phyloP scores from a whole-genome alignment of 805 yeast species.

The Naumovozyma castellii region DNA sequence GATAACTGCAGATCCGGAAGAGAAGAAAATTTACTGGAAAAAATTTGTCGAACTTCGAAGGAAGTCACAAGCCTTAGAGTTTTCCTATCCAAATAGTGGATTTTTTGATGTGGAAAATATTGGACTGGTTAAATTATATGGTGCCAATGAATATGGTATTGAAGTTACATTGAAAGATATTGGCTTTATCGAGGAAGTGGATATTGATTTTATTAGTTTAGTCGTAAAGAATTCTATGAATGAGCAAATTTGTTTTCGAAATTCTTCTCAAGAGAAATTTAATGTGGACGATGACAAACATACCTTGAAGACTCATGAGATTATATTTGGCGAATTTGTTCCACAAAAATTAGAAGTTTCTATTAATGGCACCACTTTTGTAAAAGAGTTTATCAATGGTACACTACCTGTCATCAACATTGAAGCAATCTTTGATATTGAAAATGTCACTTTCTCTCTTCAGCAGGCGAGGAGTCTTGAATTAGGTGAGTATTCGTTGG shows the following conservation, averaged over 20 bases:
- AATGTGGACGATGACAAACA: slow-evolving; percentile 4
- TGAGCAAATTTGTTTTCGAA: slow-evolving; percentile 5
- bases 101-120: slow-evolving; percentile 12
- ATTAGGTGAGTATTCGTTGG: slow-evolving; percentile 15
- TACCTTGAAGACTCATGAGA: slow-evolving; percentile 12
- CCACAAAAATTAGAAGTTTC: slow-evolving; percentile 16
- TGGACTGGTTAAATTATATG: slow-evolving; percentile 3
- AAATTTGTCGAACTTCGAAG: slow-evolving; percentile 17
- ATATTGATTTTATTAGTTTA: slow-evolving; percentile 13
- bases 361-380: slow-evolving; percentile 22
- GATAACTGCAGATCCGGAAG: slow-evolving; percentile 9
- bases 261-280: background rate
- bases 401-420: slow-evolving; percentile 5
- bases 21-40: slow-evolving; percentile 20
- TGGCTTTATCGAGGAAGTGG: slow-evolving; percentile 13
- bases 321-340: slow-evolving; percentile 19
- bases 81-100: slow-evolving; percentile 21
- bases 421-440: slow-evolving; percentile 12
- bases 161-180: slow-evolving; percentile 10
- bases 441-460: slow-evolving; percentile 13
- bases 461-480: slow-evolving; percentile 11
- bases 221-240: slow-evolving; percentile 13
- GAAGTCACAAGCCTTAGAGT: slow-evolving; percentile 4
- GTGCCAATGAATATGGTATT: slow-evolving; percentile 17
- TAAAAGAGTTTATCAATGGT: slow-evolving; percentile 14